Conservation (phyloP, 176 grass and related monocot species). For the Secale cereale region DNA sequence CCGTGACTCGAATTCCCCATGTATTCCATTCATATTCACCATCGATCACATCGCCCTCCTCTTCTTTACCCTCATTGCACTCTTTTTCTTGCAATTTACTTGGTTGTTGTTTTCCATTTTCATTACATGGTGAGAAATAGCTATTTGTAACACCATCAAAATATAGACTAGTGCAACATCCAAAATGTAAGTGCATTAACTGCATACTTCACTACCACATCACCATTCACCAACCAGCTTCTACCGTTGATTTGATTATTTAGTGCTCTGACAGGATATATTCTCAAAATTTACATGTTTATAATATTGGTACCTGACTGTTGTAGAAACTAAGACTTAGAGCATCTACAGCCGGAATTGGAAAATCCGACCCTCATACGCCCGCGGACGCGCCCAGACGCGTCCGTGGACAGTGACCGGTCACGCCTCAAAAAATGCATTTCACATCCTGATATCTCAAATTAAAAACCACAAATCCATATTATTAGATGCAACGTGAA, state of each 20-base stretch:
- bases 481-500: no score
- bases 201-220: not conserved
- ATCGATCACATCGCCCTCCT: not conserved
- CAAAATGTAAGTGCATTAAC: not conserved
- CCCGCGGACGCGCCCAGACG: no score
- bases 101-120: not conserved
- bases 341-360: no score
- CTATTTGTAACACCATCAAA: not conserved
- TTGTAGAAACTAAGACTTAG: no score
- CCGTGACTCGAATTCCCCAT: not conserved
- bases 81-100: not conserved
- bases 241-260: not conserved
- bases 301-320: not conserved
- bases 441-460: no score
- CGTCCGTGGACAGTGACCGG: no score
- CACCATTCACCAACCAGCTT: not conserved
- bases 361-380: no score
- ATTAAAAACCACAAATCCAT: no score
- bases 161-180: not conserved
- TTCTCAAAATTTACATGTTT: not conserved
- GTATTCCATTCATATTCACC: not conserved
- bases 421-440: no score
- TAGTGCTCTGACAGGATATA: not conserved
- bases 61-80: not conserved
- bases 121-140: not conserved